Base-by-base conservation (phyloP, 106 monocot genomes). In the Cymbidium sinense region DNA sequence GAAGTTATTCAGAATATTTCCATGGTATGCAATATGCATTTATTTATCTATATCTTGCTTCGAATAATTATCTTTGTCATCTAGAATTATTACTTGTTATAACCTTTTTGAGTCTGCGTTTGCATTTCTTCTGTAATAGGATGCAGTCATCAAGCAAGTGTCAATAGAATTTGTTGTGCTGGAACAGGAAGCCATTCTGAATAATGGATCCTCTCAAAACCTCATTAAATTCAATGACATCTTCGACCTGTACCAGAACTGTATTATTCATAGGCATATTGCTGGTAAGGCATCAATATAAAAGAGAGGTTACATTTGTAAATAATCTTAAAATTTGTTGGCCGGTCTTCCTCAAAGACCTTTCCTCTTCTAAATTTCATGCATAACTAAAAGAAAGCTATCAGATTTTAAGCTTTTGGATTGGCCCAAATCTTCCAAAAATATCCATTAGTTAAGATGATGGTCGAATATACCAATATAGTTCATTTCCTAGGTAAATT, bases 101-200 rank as follows among this genome's bases (percentile, higher is more conserved):
- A 12, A 64, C 21, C 20, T 76, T 44, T 35, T 5, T 76, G 29
- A 73, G 67, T 73, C 36, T 70, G 75, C 10, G 37, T 25, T 33
- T 78, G 31, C 7, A 50, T 33, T 50, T 29, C 61, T 67, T 77
- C 18, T 73, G 72, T 62, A 35, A 51, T 76, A 95, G 95, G 86
- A 88, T 81, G 95, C 95, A 61, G 95, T 90, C 70, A 86, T 88
- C 50, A 86, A 74, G 43, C 88, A 87, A 74, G 76, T 92, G 35
- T 80, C 83, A 70, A 86, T 92, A 62, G 95, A 95, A 71, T 95
- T 95, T 81, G 43, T 90, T 21, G 17, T 92, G 41, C 58, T 95
- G 76, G 90, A 92, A 71, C 83, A 84, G 33, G 80, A 84, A 23
- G 54, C 51, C 51, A 70, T 73, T 78, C 54, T 77, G 55, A 29